These are phyloP conservation scores for Castanopsis chinensis DNA, from an alignment of 306 rosid species.

Conservation along the genomic window DNA sequence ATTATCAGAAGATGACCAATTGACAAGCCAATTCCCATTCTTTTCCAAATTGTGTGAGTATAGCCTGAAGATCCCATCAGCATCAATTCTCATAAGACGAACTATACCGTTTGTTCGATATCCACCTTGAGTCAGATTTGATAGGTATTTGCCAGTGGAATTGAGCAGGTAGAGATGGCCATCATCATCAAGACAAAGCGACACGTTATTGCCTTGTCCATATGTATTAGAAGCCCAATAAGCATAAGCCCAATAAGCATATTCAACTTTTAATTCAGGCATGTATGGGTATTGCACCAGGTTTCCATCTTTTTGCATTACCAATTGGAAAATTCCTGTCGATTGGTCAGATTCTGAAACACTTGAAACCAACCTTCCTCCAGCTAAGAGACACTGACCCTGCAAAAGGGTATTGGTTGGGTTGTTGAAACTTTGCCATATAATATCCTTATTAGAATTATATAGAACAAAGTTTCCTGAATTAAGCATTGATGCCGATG, in stretches of 20 bases:
- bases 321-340: not conserved
- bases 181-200: not conserved
- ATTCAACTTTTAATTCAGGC: not conserved
- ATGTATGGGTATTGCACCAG: not conserved
- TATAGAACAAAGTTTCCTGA: not conserved
- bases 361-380: not conserved
- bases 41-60: not conserved
- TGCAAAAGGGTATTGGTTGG: not conserved
- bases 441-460: too few relatives aligned
- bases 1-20: not conserved
- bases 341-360: not conserved
- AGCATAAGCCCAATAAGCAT: not conserved
- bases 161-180: not conserved
- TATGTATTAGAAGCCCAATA: accelerated
- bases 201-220: not conserved
- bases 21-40: not conserved
- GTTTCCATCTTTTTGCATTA: not conserved
- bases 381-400: not conserved
- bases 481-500: not conserved
- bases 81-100: too few relatives aligned
- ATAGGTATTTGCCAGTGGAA: too few relatives aligned
- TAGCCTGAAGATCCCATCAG: too few relatives aligned
- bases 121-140: too few relatives aligned
- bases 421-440: too few relatives aligned
- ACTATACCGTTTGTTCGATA: too few relatives aligned